phyloP scores from a whole-genome alignment of 345 rosid genomes.

The Citropsis articulata region DNA sequence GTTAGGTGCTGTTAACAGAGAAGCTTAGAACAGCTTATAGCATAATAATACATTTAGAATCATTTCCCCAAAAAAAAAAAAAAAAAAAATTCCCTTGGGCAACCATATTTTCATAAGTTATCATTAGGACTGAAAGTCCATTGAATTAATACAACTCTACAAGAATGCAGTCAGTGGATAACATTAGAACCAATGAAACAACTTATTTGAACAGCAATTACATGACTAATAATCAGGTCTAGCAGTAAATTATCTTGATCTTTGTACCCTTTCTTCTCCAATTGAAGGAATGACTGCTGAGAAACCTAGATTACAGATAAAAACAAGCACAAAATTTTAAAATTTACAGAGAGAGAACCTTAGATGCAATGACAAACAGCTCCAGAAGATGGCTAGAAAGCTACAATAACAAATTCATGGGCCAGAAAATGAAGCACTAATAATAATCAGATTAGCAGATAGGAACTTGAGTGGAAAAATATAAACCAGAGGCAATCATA shows the following conservation, averaged over 20 bases:
- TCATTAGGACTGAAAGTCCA: not conserved
- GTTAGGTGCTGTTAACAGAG: not conserved
- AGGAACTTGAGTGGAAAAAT: not conserved
- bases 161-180: not conserved
- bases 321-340: not conserved
- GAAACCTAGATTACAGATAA: not conserved
- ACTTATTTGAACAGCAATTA: not conserved
- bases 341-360: not conserved
- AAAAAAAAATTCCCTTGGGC: no score
- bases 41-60: not conserved
- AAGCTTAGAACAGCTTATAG: not conserved
- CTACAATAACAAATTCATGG: not conserved
- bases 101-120: not conserved
- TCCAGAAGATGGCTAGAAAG: not conserved
- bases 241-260: not conserved
- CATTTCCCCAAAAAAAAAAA: not conserved
- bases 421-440: not conserved
- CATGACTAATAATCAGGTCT: conserved; percentile 12
- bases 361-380: not conserved
- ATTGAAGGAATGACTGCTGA: not conserved
- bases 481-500: not conserved
- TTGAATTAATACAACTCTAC: not conserved
- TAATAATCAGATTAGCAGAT: not conserved
- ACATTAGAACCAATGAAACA: not conserved
- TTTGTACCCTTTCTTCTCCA: conserved; percentile 9